Conservation (phyloP, 1,139 yeast species). For the Taphrina communis region DNA sequence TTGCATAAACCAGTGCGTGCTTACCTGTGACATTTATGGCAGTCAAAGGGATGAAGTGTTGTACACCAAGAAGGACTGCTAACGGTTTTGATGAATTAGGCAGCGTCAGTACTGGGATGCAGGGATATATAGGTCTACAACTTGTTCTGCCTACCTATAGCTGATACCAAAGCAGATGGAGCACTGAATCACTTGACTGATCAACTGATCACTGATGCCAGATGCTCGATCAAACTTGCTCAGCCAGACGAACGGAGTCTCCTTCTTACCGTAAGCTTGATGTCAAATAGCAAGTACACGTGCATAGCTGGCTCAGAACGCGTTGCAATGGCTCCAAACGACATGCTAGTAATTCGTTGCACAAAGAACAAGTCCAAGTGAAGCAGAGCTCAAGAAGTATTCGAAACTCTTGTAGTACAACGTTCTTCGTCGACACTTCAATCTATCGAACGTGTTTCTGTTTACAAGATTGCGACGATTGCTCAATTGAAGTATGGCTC, state of each 20-base stretch:
- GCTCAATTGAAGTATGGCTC: conserved; percentile 10
- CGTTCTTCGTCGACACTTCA: background rate
- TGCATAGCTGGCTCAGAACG: conserved; percentile 1
- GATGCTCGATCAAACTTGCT: too few species aligned
- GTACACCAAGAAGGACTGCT: background rate
- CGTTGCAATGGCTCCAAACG: background rate
- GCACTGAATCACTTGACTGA: too few species aligned
- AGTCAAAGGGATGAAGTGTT: background rate
- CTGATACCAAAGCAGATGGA: too few species aligned
- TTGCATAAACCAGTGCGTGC: background rate
- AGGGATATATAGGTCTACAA: too few species aligned
- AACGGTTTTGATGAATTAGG: too few species aligned
- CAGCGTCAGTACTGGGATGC: too few species aligned
- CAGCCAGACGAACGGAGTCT: too few species aligned
- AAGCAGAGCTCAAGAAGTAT: background rate
- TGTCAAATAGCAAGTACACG: background rate
- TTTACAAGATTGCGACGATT: too few species aligned
- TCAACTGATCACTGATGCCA: too few species aligned
- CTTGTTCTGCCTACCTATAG: too few species aligned
- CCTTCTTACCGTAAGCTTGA: too few species aligned
- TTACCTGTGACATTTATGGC: conserved; percentile 1
- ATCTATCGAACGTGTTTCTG: too few species aligned
- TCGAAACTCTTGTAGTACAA: background rate
- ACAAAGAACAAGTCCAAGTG: background rate
- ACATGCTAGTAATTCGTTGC: background rate